Evolutionary conservation across 257 asterid genomes (phyloP).

Genomic region (Solanum lignicaule): DNA sequence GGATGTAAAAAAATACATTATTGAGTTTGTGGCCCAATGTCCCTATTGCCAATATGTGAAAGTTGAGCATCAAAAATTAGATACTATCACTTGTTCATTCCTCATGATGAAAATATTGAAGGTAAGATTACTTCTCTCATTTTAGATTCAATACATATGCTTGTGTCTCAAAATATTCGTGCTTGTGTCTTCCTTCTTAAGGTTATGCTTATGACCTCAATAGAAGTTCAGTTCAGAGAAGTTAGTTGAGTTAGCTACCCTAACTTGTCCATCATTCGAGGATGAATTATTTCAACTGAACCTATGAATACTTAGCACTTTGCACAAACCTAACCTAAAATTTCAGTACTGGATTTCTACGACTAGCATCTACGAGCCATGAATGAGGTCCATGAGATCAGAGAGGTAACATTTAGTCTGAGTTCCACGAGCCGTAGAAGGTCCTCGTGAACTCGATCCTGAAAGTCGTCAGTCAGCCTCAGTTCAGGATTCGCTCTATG

Average conservation of each 20-base stretch:
- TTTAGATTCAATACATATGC: neutral
- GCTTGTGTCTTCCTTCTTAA: neutral
- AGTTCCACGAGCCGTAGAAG: neutral
- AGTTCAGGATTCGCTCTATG: too few species aligned
- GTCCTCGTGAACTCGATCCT: neutral
- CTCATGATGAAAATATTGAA: too few species aligned
- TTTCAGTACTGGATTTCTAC: fast-evolving
- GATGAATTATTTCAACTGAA: neutral
- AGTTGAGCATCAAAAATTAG: neutral
- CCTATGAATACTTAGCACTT: neutral
- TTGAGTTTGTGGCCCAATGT: too few species aligned
- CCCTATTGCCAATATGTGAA: neutral
- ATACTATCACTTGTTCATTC: neutral
- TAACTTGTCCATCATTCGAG: neutral
- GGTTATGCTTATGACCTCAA: neutral
- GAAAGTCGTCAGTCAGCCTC: neutral
- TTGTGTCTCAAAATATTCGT: neutral
- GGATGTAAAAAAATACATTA: neutral
- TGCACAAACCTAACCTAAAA: neutral
- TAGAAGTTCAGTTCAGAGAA: neutral
- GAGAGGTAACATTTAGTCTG: neutral
- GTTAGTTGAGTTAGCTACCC: neutral
- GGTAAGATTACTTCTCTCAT: neutral
- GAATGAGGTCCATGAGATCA: neutral
- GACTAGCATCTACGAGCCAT: neutral